Evolutionary conservation across 306 rosid species (phyloP), one percentile per base, ranked within the genome.

Genomic region (Spatholobus suberectus): DNA sequence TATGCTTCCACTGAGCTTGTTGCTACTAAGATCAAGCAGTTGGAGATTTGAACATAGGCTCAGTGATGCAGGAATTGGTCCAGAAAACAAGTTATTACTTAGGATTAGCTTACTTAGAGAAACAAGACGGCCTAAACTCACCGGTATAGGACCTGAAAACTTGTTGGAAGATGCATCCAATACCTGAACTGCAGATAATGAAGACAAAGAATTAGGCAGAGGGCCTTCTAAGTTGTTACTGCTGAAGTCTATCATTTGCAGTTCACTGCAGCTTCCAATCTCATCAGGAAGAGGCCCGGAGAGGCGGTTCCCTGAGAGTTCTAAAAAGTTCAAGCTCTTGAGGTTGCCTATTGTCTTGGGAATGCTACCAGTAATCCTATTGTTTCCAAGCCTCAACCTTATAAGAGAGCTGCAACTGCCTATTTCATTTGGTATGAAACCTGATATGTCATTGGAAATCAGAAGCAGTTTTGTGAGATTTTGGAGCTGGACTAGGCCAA

Each of bases 241-340:
- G 77, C 94, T 90, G 49, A 94, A 79, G 81, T 96, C 97, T 49
- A 96, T 94, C 98, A 96, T 92, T 81, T 94, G 95, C 78, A 96
- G 83, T 46, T 88, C 87, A 67, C 85, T 66, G 88, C 98, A 94
- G 68, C 86, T 81, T 34, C 94, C 90, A 82, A 96, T 91, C 91
- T 94, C 95, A 75, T 89, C 93, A 1, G 99, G 99, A 24, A 96
- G 88, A 6, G 68, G 73, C 23, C 94, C 97, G 0, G 97, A 89
- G 49, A 96, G 89, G 41, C 86, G 94, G 84, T 96, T 96, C 20
- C 84, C 85, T 0, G 94, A 90, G 72, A 96, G 89, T 84, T 96
- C 99, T 67, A 96, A 87, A 54, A 96, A 96, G 44, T 92, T 92
- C 68, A 96, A 82, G 85, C 79, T 90, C 59, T 75, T 69, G 8